Percentiles rank a stretch among this genome's conserved stretches.
phyloP scores from a whole-genome alignment of 805 yeast species.

The Candida multigemmis region DNA sequence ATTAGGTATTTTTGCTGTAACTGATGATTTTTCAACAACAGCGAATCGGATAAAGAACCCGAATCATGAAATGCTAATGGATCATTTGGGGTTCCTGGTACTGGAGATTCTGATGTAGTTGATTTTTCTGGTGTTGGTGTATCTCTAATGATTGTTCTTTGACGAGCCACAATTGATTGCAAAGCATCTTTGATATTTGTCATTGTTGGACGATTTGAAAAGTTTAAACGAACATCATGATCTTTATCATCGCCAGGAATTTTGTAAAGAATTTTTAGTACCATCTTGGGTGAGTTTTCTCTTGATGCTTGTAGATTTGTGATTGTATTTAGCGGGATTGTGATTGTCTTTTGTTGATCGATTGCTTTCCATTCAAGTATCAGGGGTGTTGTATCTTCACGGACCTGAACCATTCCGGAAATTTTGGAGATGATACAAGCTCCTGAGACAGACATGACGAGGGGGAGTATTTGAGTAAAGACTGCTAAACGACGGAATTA shows the following conservation, averaged over 20 bases:
- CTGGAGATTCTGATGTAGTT: conserved; percentile 6
- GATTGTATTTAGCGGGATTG: conserved; percentile 25
- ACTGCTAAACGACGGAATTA: too few relatives aligned
- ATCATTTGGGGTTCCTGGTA: conserved; percentile 3
- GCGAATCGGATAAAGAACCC: conserved; percentile 27
- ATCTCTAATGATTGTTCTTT: conserved; percentile 44
- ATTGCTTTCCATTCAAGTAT: conserved; percentile 35
- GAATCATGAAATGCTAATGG: conserved; percentile 12
- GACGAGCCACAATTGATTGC: conserved; percentile 61
- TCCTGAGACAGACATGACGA: conserved; percentile 13
- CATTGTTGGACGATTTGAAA: conserved; percentile 68
- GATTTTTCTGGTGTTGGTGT: conserved; percentile 9
- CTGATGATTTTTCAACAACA: conserved; percentile 58
- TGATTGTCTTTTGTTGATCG: conserved; percentile 23
- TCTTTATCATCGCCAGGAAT: conserved; percentile 19
- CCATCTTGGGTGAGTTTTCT: conserved; percentile 56
- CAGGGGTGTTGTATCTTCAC: conserved; percentile 34
- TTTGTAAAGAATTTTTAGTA: conserved; percentile 47
- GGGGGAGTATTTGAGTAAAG: too few relatives aligned
- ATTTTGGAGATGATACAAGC: conserved; percentile 33
- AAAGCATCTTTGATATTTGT: conserved; percentile 59
- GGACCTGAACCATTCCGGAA: conserved; percentile 29
- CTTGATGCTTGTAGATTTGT: conserved; percentile 61
- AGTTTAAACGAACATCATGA: conserved; percentile 39
- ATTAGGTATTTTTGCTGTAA: conserved; percentile 72